Evolutionary conservation across 495 filamentous ascomycete species (phyloP).

Genomic region (Geoglossum glabrum): DNA sequence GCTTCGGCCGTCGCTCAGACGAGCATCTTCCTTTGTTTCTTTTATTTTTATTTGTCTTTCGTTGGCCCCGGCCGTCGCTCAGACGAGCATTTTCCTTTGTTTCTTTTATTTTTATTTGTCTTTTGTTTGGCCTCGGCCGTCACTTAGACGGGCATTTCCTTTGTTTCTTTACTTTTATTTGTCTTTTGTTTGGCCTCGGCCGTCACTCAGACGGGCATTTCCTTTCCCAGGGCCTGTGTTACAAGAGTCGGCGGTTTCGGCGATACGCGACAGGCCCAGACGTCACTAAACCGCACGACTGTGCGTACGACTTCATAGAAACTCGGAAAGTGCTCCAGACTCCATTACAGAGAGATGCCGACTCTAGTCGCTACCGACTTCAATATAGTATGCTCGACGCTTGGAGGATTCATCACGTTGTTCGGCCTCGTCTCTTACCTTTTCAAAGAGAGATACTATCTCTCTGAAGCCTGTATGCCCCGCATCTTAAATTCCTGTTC

Average conservation of each 20-base stretch:
- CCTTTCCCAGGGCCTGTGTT: no score
- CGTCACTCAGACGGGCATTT: no score
- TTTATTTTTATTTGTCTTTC: no score
- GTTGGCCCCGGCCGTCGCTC: no score
- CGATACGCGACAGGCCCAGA: not conserved
- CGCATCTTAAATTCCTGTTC: not conserved
- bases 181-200: no score
- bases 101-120: no score
- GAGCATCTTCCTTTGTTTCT: no score
- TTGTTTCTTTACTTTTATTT: no score
- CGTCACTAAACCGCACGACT: not conserved
- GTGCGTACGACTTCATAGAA: not conserved
- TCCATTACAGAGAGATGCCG: conserved; percentile 35
- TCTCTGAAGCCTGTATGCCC: conserved; percentile 68
- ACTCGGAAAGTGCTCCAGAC: not conserved
- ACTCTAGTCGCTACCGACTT: conserved; percentile 63
- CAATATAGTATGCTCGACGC: conserved; percentile 64
- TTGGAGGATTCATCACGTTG: conserved; percentile 74
- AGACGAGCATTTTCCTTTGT: no score
- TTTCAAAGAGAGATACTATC: conserved; percentile 74
- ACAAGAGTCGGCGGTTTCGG: not conserved
- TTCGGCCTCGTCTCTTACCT: conserved; percentile 82
- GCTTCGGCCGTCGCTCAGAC: no score
- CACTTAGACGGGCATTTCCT: no score
- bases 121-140: no score